phyloP scores from a whole-genome alignment of 225 moss, liverwort and hornwort genomes.

The Pseudoscleropodium purum region DNA sequence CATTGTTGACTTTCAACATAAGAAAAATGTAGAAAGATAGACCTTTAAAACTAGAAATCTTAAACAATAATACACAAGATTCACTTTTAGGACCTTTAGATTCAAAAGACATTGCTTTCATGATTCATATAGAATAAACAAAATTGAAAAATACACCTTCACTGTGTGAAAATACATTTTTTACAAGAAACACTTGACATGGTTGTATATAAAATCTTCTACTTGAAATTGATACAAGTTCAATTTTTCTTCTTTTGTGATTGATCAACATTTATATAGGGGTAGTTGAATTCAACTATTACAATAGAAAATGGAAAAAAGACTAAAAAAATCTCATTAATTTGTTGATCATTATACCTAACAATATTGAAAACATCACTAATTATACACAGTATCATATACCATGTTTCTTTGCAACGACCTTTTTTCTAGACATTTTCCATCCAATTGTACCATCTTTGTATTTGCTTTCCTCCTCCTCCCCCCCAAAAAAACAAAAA shows the following conservation, averaged over 20 bases:
- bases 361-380: background rate
- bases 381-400: background rate
- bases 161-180: background rate
- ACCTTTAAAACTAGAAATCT: background rate
- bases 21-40: no score
- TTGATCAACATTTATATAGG: background rate
- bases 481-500: no score
- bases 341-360: background rate
- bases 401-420: rapidly evolving
- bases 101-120: background rate
- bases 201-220: background rate
- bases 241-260: background rate
- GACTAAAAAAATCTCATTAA: rapidly evolving
- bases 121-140: background rate
- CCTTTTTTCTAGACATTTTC: rapidly evolving
- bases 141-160: background rate
- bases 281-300: background rate
- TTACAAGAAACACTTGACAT: background rate
- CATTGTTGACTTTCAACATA: background rate
- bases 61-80: background rate
- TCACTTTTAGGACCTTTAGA: background rate
- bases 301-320: background rate
- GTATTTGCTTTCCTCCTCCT: rapidly evolving
- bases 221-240: background rate
- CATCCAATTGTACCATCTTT: background rate